Evolutionary conservation across 331 rosid genomes (phyloP).

Genomic region (Arachis monticola): DNA sequence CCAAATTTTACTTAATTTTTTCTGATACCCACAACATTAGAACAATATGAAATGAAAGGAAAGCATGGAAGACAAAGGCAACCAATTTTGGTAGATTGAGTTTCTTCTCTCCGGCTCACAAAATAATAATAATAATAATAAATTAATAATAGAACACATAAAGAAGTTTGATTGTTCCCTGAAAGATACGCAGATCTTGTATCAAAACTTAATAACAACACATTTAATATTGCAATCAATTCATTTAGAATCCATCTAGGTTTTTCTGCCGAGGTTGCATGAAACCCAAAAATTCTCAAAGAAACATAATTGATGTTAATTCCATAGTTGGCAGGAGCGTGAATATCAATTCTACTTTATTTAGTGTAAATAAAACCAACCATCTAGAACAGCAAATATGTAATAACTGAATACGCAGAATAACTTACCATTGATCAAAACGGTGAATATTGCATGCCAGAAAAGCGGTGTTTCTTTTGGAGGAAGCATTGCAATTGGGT

Average conservation of each 20-base stretch:
- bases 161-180: too few species aligned
- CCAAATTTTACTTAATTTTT: neutral
- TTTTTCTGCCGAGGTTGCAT: neutral
- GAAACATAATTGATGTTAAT: neutral
- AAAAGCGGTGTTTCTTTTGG: slow-evolving; percentile 76
- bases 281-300: neutral
- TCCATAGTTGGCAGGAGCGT: neutral
- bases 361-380: slow-evolving; percentile 31
- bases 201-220: neutral
- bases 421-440: slow-evolving; percentile 85
- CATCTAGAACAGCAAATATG: slow-evolving; percentile 6
- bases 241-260: slow-evolving; percentile 13
- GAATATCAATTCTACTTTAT: slow-evolving; percentile 26
- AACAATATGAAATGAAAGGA: neutral
- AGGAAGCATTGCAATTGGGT: slow-evolving; percentile 79
- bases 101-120: too few species aligned
- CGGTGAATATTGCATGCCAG: slow-evolving; percentile 86
- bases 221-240: slow-evolving; percentile 3
- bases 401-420: slow-evolving; percentile 19
- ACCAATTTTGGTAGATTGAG: neutral
- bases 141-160: too few species aligned
- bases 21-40: slow-evolving; percentile 2
- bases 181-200: slow-evolving; percentile 14
- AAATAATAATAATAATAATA: too few species aligned
- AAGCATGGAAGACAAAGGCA: neutral